phyloP scores from a whole-genome alignment of 2,329 filamentous ascomycete genomes.

The Phoma sp. region DNA sequence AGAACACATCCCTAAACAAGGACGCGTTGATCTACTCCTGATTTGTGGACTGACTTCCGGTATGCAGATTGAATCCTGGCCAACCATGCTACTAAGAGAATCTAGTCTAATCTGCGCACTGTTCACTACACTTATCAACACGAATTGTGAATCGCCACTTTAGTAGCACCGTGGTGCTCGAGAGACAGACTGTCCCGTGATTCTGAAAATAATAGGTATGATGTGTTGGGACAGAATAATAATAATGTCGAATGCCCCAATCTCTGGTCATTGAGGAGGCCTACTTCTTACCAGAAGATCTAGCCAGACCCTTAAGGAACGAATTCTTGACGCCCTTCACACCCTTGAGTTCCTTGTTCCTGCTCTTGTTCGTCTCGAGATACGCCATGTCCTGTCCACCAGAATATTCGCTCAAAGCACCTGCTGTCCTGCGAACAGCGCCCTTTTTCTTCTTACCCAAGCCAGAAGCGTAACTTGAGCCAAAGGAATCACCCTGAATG shows the following conservation, averaged over 20 bases:
- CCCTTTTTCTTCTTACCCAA: conserved; percentile 62
- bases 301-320: conserved; percentile 55
- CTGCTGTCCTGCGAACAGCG: conserved; percentile 80
- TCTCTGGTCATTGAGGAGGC: neutral
- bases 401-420: conserved; percentile 82
- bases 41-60: neutral
- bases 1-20: neutral
- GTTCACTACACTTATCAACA: no score
- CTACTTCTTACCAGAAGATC: conserved; percentile 19
- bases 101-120: no score
- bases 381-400: conserved; percentile 98
- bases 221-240: no score
- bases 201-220: no score
- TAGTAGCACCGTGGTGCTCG: neutral
- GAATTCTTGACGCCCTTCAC: conserved; percentile 49
- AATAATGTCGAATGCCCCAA: no score
- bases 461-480: conserved; percentile 52
- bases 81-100: neutral
- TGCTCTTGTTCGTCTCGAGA: conserved; percentile 57
- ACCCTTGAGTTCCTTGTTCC: conserved; percentile 56
- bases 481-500: conserved; percentile 72
- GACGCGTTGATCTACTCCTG: neutral
- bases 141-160: conserved; percentile 1
- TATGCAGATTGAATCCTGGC: neutral
- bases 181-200: no score